Evolutionary conservation across 2,329 filamentous ascomycete genomes (phyloP), one percentile per base, ranked within the genome.

Genomic region (Penicillium sp.): DNA sequence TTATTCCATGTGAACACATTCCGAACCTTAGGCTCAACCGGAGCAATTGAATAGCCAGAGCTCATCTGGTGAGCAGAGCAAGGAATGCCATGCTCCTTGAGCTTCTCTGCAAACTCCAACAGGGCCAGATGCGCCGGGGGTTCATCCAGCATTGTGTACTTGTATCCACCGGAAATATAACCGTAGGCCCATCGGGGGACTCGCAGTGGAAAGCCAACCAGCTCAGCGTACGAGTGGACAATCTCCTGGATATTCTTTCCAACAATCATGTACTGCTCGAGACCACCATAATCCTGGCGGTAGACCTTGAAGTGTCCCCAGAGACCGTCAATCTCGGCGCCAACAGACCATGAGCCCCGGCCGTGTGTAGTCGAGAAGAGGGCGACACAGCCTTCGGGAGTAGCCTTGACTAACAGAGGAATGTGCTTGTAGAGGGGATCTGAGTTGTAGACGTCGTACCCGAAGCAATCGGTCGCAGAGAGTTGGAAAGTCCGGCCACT

Each of bases 361-460:
- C 80, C 76, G 63, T 89, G 84, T 2, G 81, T 82, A 0, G 85
- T 86, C 0, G 86, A 89, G 67, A 90, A 88, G 16, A 85, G 79
- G 0, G 79, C 87, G 0, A 89, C 79, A 46, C 83, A 86, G 0
- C 85, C 86, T 2, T 80, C 64, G 0, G 84, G 81, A 0, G 83
- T 85, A 0, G 81, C 83, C 50, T 88, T 87, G 69, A 90, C 85
- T 26, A 90, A 74, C 0, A 90, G 77, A 0, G 87, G 87, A 36
- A 89, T 87, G 62, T 89, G 85, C 71, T 90, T 90, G 74, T 90
- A 90, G 49, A 89, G 75, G 0, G 87, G 87, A 66, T 90, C 86
- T 2, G 85, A 87, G 9, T 80, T 80, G 65, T 88, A 84, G 4
- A 84, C 81, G 60, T 90, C 86, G 63, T 90, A 89, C 2, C 87